A percentile compares a stretch with the other conserved stretches of the same genome.
Conservation (phyloP, 139 green algal genomes). For the Volvox africanus region DNA sequence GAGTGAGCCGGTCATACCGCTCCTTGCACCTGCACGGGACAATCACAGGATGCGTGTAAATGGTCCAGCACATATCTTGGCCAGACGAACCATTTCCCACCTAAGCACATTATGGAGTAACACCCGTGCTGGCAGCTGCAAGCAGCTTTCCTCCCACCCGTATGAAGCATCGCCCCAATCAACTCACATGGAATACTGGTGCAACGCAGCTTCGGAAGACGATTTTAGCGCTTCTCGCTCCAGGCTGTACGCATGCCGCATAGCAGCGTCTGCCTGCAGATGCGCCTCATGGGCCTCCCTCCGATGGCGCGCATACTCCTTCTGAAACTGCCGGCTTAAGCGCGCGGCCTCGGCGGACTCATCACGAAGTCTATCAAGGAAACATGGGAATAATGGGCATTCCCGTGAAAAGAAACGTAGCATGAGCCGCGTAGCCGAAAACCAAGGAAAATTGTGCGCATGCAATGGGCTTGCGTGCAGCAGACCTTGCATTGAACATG, state of each 20-base stretch:
- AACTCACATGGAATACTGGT: background rate
- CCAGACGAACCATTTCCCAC: no score
- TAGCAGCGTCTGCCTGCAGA: constrained; percentile 35
- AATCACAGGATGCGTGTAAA: background rate
- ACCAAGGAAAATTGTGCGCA: no score
- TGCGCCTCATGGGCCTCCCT: constrained; percentile 40
- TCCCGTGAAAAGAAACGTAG: no score
- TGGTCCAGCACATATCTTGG: no score
- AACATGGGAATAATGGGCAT: background rate
- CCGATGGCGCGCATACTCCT: constrained; percentile 33
- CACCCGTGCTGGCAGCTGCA: no score
- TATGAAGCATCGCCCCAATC: background rate
- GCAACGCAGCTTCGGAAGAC: background rate
- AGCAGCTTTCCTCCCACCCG: no score
- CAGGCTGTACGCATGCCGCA: constrained; percentile 41
- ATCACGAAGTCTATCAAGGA: constrained; percentile 19
- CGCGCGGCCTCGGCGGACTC: constrained; percentile 33
- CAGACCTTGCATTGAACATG: no score
- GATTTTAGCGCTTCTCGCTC: constrained; percentile 30
- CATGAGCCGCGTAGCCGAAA: no score
- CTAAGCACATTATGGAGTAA: no score
- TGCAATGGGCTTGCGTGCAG: no score
- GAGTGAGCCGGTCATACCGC: background rate
- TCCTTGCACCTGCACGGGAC: constrained; percentile 21
- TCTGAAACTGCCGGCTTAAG: constrained; percentile 27